A percentile compares a stretch with the other conserved stretches of the same genome.
These are phyloP conservation scores for Alternaria sp. DNA, from an alignment of 2,329 filamentous ascomycete species.

Conservation along the genomic window DNA sequence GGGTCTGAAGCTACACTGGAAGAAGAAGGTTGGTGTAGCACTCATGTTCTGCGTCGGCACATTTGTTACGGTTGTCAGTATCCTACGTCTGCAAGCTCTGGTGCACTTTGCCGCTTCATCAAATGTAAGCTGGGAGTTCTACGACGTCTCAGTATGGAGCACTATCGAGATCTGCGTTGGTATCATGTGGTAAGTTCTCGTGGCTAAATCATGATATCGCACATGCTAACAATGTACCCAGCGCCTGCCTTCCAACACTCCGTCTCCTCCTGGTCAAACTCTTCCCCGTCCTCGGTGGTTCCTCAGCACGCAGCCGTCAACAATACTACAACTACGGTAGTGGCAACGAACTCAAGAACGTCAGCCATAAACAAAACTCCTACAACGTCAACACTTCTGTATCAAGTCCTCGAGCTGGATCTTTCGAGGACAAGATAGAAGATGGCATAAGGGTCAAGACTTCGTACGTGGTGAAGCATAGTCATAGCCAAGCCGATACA, in stretches of 20 bases:
- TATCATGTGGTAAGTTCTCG: conserved; percentile 48
- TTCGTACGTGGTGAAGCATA: conserved; percentile 30
- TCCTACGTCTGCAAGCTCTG: conserved; percentile 55
- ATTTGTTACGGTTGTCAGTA: conserved; percentile 56
- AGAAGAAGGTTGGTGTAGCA: conserved; percentile 52
- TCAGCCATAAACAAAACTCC: conserved; percentile 24
- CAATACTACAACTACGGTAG: conserved; percentile 42
- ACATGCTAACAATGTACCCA: conserved; percentile 3
- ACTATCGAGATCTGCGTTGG: conserved; percentile 56
- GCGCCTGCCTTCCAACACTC: conserved; percentile 55
- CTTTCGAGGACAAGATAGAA: conserved; percentile 14
- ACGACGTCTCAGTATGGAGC: conserved; percentile 54
- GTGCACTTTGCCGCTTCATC: conserved; percentile 54
- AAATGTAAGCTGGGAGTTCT: conserved; percentile 55
- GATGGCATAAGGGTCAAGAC: conserved; percentile 33
- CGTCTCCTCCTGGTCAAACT: conserved; percentile 50
- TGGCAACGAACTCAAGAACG: conserved; percentile 30
- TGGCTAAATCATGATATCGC: background rate
- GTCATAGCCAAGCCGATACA: conserved; percentile 21
- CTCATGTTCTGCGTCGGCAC: conserved; percentile 54
- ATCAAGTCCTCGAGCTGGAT: conserved; percentile 9
- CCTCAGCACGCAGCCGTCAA: conserved; percentile 37
- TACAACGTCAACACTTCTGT: conserved; percentile 16
- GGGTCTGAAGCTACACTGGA: conserved; percentile 45
- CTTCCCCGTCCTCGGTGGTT: conserved; percentile 50